Conservation (phyloP, 495 filamentous ascomycete genomes). For the Penicillium ucsense region DNA sequence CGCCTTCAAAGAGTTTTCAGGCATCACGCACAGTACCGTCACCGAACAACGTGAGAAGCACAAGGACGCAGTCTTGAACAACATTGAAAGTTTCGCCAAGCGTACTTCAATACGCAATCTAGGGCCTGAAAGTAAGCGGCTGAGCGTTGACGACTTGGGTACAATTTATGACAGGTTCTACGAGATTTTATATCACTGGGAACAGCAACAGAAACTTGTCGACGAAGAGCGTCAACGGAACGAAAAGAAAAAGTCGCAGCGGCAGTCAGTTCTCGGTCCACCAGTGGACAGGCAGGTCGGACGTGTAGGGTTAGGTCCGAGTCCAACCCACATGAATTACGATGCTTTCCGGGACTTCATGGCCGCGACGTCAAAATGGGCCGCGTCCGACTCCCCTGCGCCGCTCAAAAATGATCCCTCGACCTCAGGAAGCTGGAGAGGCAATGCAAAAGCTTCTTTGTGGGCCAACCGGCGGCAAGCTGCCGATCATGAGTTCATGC, state of each 20-base stretch:
- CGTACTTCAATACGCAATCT: conserved; percentile 93
- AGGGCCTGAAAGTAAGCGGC: conserved; percentile 84
- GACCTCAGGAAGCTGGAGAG: conserved; percentile 42
- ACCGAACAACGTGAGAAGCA: conserved; percentile 81
- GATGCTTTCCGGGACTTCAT: conserved; percentile 91
- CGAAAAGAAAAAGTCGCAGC: conserved; percentile 47
- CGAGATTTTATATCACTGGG: conserved; percentile 76
- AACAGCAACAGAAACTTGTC: conserved; percentile 68
- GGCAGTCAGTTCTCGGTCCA: conserved; percentile 30
- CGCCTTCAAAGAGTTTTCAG: conserved; percentile 94
- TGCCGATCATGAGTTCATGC: conserved; percentile 92
- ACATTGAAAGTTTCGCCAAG: conserved; percentile 95
- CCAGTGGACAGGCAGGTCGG: conserved; percentile 45
- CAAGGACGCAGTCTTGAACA: conserved; percentile 83
- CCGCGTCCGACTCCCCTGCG: conserved; percentile 66
- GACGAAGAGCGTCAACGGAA: conserved; percentile 58
- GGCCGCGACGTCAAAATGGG: conserved; percentile 82
- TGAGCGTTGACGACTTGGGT: conserved; percentile 76
- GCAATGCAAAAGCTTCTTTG: conserved; percentile 41
- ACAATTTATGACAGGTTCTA: conserved; percentile 92
- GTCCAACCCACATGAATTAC: conserved; percentile 87
- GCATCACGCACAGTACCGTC: conserved; percentile 87
- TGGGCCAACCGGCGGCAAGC: conserved; percentile 75
- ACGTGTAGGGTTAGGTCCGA: conserved; percentile 81
- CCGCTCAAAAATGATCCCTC: conserved; percentile 46